Conservation (phyloP, 2,329 filamentous ascomycete species). For the Nemania abortiva region DNA sequence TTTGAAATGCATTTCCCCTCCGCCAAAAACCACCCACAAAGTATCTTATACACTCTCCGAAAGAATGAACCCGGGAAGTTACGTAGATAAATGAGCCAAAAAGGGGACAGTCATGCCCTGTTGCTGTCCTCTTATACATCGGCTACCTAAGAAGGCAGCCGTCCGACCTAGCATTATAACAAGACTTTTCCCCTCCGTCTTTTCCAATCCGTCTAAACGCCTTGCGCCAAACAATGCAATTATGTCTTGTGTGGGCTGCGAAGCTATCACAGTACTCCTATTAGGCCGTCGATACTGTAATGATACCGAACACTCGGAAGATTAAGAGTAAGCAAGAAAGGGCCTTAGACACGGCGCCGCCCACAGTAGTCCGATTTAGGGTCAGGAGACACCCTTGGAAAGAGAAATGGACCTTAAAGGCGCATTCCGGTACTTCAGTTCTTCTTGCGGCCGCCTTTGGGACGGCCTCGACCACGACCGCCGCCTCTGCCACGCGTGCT, state of each 20-base stretch:
- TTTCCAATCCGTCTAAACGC: conserved; percentile 4
- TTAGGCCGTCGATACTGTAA: not conserved
- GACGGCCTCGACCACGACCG: conserved; percentile 45
- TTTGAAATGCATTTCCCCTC: conserved; percentile 11
- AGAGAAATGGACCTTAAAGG: not conserved
- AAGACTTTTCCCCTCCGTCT: not conserved
- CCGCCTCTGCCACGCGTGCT: conserved; percentile 40
- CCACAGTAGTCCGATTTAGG: not conserved
- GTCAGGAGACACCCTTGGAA: not conserved
- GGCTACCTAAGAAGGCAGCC: not conserved
- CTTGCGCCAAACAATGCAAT: conserved; percentile 12
- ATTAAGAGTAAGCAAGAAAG: not conserved
- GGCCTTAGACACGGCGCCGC: not conserved
- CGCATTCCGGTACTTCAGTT: conserved; percentile 15
- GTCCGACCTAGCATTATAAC: not conserved
- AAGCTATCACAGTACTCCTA: not conserved
- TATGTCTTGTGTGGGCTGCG: not conserved
- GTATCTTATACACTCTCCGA: not conserved
- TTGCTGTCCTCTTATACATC: not conserved
- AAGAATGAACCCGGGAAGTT: not conserved
- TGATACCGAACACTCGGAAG: not conserved
- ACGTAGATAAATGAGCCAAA: not conserved
- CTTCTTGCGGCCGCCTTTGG: conserved; percentile 46
- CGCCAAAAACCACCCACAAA: not conserved
- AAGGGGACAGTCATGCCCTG: not conserved